Base-by-base conservation (phyloP, 305 asterid genomes). In the Ajuga reptans region DNA sequence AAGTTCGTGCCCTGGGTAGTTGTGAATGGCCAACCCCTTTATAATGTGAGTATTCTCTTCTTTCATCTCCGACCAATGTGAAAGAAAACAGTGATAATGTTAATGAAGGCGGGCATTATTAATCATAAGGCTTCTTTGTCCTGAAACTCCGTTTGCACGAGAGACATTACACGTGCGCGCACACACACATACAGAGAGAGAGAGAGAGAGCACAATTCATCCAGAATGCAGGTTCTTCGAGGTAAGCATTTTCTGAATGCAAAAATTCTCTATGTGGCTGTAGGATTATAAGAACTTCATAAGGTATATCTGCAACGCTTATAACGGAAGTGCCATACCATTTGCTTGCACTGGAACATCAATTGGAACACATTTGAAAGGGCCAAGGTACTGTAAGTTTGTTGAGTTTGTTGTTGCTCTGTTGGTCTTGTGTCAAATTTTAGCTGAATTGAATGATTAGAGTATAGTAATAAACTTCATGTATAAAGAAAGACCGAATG, bases 1-100 rank as follows among this genome's bases (percentile, higher is more conserved):
- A 78, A 36, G 43, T 92, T 88, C 9, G 97, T 92, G 47, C 97
- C 98, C 0, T 92, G 96, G 98, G 90, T 90, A 6, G 86, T 82
- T 53, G 95, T 92, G 76, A 85, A 90, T 65, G 96, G 95, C 34
- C 80, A 88, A 14, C 98, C 98, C 34, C 85, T 92, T 50, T 90
- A 92, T 52, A 94, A 90, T 72, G 98, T 92, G 37, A 78, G 93
- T 82, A 66, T 73, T 56, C 49, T 68, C 68, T 64, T 33, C 71
- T 64, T 64, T 24, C 9, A 29, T 50, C 64, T 58, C 50, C 60
- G 50, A 24, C 18, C 9, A 29, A 24, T 31, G 24, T 15, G n/a
- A 49, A 34, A 5, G 37, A 56, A 46, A 63, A 39, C 69, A 16
- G 42, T 43, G 64, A 34, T 42, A 9, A 33, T 55, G 24, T 60